Base-by-base conservation (phyloP, 306 rosid species). In the Acmispon strigosus region DNA sequence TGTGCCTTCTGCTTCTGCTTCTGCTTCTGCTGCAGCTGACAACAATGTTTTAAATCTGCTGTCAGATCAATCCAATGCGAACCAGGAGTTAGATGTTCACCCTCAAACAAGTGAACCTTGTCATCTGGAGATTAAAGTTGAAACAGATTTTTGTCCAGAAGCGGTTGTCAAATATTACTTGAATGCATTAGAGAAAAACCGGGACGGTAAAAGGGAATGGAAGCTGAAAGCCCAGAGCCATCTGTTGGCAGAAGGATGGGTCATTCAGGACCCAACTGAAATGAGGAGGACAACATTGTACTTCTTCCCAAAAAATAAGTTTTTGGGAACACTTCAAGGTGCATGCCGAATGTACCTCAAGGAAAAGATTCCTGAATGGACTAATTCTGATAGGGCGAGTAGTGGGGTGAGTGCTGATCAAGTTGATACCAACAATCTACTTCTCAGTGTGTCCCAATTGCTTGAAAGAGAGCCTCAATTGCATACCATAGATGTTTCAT, bases 191-290 rank as follows among this genome's bases (percentile, higher is more conserved):
- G 55, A 78, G 37, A 77, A 61, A 8, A 7, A 39, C 49, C 9
- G 3, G 14, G 76, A 32, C 49, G 71, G 34, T 7, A 34, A 20
- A 39, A 54, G 48, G 13, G 20, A 45, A 10, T 75, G 85, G 85
- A 76, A 54, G 41, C 12, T 62, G 24, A 80, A 79, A 60, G 91
- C 88, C 53, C 79, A 56, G 62, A 77, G 55, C 57, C 88, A 87
- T 73, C 78, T 87, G 29, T 71, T 61, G 57, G 69, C 89, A 42
- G 77, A 54, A 75, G 91, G 89, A 24, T 87, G 91, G 96, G 19
- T 4, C 15, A 14, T 79, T 44, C 71, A 50, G 69, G 76, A 50
- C 52, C 80, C 72, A 68, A 74, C 79, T 58, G 49, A 65, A 15
- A 71, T 8, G 14, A 81, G 90, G 66, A 69, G 11, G 75, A 68